Evolutionary conservation across 805 yeast species (phyloP).

Genomic region (Candida maesae): DNA sequence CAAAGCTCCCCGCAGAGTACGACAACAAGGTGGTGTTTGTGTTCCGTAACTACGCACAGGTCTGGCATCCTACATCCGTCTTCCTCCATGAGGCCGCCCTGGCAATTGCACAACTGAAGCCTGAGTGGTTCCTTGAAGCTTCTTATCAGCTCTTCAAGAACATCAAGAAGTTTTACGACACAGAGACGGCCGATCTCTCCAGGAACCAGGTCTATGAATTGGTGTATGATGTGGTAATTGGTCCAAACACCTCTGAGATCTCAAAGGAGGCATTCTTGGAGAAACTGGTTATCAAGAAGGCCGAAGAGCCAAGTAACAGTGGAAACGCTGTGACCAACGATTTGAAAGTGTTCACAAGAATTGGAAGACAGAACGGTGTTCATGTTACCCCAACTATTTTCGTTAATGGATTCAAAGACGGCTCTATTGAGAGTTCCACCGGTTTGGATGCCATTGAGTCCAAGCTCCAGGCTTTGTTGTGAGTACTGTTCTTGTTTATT

Average conservation of each 20-base stretch:
- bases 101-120: conserved; percentile 58
- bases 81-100: conserved; percentile 67
- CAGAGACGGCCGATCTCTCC: conserved; percentile 47
- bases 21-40: conserved; percentile 55
- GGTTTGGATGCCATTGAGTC: conserved; percentile 37
- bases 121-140: conserved; percentile 53
- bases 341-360: conserved; percentile 68
- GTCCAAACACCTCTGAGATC: conserved; percentile 32
- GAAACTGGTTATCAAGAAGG: conserved; percentile 25
- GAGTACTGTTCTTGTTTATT: too few species aligned
- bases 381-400: conserved; percentile 84
- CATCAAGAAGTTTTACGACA: conserved; percentile 56
- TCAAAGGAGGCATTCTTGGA: conserved; percentile 30
- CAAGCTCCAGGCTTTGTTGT: conserved; percentile 22
- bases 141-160: conserved; percentile 53
- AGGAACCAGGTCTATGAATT: conserved; percentile 53
- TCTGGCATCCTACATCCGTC: conserved; percentile 82
- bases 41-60: conserved; percentile 75
- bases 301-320: conserved; percentile 35
- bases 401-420: conserved; percentile 61
- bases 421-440: conserved; percentile 59
- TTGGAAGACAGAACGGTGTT: conserved; percentile 70
- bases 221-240: conserved; percentile 48
- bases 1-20: conserved; percentile 41
- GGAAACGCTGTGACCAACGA: conserved; percentile 62